Percentiles rank a stretch among this genome's conserved stretches.
phyloP scores from a whole-genome alignment of 208 protist genomes.

The Trypanosoma grayi region DNA sequence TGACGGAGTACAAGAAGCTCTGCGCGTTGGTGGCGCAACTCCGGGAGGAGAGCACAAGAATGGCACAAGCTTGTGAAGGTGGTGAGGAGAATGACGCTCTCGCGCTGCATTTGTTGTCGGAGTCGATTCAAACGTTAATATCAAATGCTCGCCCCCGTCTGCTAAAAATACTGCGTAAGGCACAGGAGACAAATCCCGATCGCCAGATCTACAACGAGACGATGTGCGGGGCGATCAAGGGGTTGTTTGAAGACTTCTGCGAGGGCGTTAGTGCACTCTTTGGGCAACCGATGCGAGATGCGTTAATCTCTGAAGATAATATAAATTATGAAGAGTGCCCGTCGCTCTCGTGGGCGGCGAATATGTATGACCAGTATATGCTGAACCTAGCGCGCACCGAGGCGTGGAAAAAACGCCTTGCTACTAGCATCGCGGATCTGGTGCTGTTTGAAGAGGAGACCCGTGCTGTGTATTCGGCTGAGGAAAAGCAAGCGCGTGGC shows the following conservation, averaged over 20 bases:
- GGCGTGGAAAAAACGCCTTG: constrained; percentile 64
- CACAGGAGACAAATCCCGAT: constrained; percentile 73
- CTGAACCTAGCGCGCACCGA: constrained; percentile 43
- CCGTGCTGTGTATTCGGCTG: constrained; percentile 36
- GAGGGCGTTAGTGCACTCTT: constrained; percentile 21
- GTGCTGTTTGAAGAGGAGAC: constrained; percentile 45
- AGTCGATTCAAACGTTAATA: constrained; percentile 25
- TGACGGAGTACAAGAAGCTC: constrained; percentile 80
- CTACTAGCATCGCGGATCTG: constrained; percentile 38
- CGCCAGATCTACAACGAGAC: constrained; percentile 87
- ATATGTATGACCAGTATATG: constrained; percentile 43
- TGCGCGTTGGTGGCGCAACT: constrained; percentile 35
- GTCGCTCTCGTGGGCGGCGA: constrained; percentile 27
- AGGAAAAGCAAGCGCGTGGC: constrained; percentile 39
- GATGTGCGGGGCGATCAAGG: constrained; percentile 85
- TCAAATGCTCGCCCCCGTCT: constrained; percentile 39
- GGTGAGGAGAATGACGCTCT: constrained; percentile 9
- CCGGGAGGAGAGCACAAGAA: constrained; percentile 18
- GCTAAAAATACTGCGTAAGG: constrained; percentile 66
- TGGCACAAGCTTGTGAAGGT: constrained; percentile 16
- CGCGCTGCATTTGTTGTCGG: constrained; percentile 18
- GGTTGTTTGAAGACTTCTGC: constrained; percentile 52
- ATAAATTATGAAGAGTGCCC: constrained; percentile 30
- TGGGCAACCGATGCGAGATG: constrained; percentile 8
- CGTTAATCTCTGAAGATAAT: constrained; percentile 22